phyloP scores from a whole-genome alignment of 371 early-diverging fungal genomes.

The Apophysomyces trapeziformis region DNA sequence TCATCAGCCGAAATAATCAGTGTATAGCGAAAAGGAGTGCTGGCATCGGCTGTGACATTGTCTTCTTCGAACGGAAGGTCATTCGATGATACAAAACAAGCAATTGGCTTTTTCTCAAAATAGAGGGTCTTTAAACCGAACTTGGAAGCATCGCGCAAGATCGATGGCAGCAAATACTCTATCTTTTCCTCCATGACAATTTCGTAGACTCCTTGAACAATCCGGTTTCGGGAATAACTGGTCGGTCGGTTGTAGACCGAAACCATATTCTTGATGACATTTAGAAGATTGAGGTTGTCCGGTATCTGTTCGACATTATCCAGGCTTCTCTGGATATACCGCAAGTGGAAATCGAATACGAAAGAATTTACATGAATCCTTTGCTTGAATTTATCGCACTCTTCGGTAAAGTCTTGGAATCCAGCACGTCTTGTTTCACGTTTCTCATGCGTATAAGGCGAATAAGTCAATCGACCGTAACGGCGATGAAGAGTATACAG shows the following conservation, averaged over 20 bases:
- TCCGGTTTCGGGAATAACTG: constrained; percentile 66
- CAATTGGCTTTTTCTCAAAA: constrained; percentile 26
- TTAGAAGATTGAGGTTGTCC: constrained; percentile 59
- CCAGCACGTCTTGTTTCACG: constrained; percentile 53
- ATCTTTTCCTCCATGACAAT: constrained; percentile 42
- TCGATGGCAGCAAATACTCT: constrained; percentile 61
- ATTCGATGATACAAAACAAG: constrained; percentile 45
- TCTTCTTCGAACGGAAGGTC: constrained; percentile 28
- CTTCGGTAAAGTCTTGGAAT: constrained; percentile 67
- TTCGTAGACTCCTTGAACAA: constrained; percentile 54
- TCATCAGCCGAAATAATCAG: constrained; percentile 30
- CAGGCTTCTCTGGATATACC: constrained; percentile 67
- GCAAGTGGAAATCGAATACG: constrained; percentile 80
- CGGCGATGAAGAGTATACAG: constrained; percentile 74
- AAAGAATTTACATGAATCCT: constrained; percentile 82
- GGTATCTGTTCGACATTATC: constrained; percentile 44
- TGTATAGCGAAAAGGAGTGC: constrained; percentile 28
- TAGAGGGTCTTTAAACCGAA: constrained; percentile 58
- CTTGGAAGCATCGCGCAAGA: constrained; percentile 66
- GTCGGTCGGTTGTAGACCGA: constrained; percentile 63
- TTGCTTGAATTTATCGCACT: constrained; percentile 72
- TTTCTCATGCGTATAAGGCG: constrained; percentile 55
- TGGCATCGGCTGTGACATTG: not conserved
- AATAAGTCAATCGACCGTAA: constrained; percentile 58
- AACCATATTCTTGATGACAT: constrained; percentile 63